Evolutionary conservation across 1,139 yeast species (phyloP).

Genomic region (Pichia sp.): DNA sequence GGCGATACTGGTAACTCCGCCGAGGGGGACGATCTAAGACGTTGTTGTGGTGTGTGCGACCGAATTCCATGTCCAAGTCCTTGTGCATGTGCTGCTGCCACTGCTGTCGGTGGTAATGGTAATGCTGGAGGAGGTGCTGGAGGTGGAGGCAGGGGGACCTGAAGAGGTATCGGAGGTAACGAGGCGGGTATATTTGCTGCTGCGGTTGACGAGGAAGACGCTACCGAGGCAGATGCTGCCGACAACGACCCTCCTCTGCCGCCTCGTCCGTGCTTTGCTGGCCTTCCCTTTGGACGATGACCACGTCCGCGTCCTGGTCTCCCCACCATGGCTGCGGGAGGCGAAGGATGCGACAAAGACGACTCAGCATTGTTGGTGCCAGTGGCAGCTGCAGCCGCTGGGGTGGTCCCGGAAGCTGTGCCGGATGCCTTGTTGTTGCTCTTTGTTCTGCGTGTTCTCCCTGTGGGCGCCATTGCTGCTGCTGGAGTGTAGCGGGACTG

Average conservation of each 20-base stretch:
- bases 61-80: not conserved
- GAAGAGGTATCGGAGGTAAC: constrained; percentile 1
- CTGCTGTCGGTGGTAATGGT: not conserved
- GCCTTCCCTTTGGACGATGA: constrained; percentile 5
- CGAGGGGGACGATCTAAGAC: not conserved
- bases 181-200: constrained; percentile 6
- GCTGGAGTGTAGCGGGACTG: too few species aligned
- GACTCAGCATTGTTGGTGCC: not conserved
- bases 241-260: constrained; percentile 3
- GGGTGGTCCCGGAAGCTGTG: not conserved
- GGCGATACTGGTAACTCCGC: not conserved
- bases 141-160: not conserved
- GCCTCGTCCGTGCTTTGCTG: constrained; percentile 5
- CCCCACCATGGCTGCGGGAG: not conserved
- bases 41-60: not conserved
- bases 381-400: not conserved
- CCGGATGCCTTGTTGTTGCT: constrained; percentile 1
- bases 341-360: constrained; percentile 1
- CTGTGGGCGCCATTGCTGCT: constrained; percentile 7
- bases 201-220: constrained; percentile 1
- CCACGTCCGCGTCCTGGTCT: constrained; percentile 4
- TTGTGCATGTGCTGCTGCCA: not conserved
- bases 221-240: not conserved
- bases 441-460: constrained; percentile 8
- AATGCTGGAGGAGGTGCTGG: not conserved